Percentiles rank a stretch among this genome's conserved stretches.
Evolutionary conservation across 495 filamentous ascomycete genomes (phyloP).

Genomic region (Hypomontagnella submonticulosa): DNA sequence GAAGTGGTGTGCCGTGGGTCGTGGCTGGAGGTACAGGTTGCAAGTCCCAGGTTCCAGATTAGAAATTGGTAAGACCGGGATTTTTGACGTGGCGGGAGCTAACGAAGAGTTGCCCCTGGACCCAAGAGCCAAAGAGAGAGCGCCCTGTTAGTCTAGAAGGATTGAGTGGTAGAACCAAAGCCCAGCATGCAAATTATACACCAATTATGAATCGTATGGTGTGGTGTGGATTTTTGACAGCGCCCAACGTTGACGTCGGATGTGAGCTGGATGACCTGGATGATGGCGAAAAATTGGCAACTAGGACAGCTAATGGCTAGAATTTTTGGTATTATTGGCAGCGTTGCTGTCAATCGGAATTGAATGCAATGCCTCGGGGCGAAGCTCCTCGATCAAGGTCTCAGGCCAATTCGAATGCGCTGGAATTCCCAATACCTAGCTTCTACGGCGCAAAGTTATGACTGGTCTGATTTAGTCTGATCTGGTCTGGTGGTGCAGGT

Average conservation of each 20-base stretch:
- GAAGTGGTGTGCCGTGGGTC: conserved; percentile 5
- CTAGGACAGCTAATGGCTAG: conserved; percentile 31
- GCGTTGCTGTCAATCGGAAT: conserved; percentile 34
- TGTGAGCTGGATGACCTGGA: conserved; percentile 26
- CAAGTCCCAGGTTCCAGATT: no score
- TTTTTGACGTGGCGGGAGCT: conserved; percentile 44
- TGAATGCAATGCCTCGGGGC: conserved; percentile 29
- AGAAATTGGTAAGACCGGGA: conserved; percentile 2
- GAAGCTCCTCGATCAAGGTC: conserved; percentile 33
- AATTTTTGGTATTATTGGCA: conserved; percentile 13
- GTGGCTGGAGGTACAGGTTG: background rate
- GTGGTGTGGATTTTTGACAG: conserved; percentile 37
- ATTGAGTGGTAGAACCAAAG: conserved; percentile 36
- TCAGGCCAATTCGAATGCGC: conserved; percentile 38
- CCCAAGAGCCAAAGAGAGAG: conserved; percentile 36
- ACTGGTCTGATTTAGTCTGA: conserved; percentile 19
- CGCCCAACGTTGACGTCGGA: conserved; percentile 39
- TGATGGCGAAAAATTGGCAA: conserved; percentile 20
- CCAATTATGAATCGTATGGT: conserved; percentile 34
- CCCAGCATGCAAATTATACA: conserved; percentile 38
- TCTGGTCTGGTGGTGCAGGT: conserved; percentile 10
- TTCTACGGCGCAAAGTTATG: conserved; percentile 4
- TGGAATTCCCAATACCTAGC: conserved; percentile 30
- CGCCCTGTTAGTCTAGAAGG: conserved; percentile 16
- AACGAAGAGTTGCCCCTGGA: conserved; percentile 36